Evolutionary conservation across 495 filamentous ascomycete genomes (phyloP), one percentile per base, ranked within the genome.

Genomic region (Penicillium salamii): DNA sequence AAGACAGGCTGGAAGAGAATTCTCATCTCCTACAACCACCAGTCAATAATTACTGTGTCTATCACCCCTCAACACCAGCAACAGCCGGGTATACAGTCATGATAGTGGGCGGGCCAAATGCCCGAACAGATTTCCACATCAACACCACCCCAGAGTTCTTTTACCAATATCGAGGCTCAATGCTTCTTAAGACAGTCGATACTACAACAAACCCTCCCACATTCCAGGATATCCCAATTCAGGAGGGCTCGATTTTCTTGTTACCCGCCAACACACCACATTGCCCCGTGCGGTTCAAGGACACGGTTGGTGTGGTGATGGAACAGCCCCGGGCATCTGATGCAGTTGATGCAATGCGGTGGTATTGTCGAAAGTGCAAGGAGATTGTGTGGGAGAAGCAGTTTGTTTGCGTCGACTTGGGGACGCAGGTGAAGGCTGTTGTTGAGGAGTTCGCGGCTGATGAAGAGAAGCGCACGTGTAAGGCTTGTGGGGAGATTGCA

Each of bases 41-140:
- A 2, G 86, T 98, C 59, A 97, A 97, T 67, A 98, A 97, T 70
- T 95, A 91, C 69, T 95, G 91, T 70, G 89, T 98, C 52, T 93
- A 96, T 71, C 85, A 96, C 59, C 73, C 73, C 15, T 67, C 72
- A 20, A 67, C 62, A 2, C 63, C 70, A 7, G 58, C 60, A 2
- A 75, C 71, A 31, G 53, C 71, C 41, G 73, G 73, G 29, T 74
- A 75, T 55, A 77, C 73, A 3, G 72, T 77, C 5, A 77, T 77
- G 90, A 91, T 98, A 54, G 91, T 98, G 47, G 93, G 93, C 59
- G 95, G 93, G 12, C 93, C 93, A 46, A 98, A 98, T 68, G 89
- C 89, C 13, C 84, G 93, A 53, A 96, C 91, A 42, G 95, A 97
- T 77, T 98, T 96, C 75, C 93, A 97, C 78, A 95, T 98, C 76